Conservation (phyloP, 805 yeast species). For the Saccharomycopsis synnaedendra region DNA sequence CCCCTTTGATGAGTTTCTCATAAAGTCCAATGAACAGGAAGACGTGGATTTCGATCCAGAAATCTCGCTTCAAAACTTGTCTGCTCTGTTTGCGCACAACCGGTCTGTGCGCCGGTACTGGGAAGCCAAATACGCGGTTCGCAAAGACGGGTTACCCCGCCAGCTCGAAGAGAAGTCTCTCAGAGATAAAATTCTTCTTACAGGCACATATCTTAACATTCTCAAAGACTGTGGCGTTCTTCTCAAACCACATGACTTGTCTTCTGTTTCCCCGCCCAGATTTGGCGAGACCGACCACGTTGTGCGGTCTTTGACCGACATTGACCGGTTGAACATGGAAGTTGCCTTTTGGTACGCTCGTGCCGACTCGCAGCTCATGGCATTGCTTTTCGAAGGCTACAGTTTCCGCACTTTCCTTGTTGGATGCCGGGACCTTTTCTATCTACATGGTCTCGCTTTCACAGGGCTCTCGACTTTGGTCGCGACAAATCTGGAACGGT, state of each 20-base stretch:
- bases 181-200: slow-evolving; percentile 56
- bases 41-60: slow-evolving; percentile 2
- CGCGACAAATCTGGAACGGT: neutral
- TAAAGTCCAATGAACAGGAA: slow-evolving; percentile 28
- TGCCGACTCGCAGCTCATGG: slow-evolving; percentile 53
- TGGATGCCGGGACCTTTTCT: slow-evolving; percentile 44
- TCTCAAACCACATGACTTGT: slow-evolving; percentile 22
- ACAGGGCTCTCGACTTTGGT: slow-evolving; percentile 19
- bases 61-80: neutral
- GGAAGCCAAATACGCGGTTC: slow-evolving; percentile 63
- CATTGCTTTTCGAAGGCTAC: slow-evolving; percentile 51
- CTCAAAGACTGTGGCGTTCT: slow-evolving; percentile 47
- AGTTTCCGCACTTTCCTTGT: slow-evolving; percentile 35
- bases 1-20: slow-evolving; percentile 71
- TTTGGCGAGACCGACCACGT: slow-evolving; percentile 8
- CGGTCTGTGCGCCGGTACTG: slow-evolving; percentile 43
- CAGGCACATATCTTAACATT: slow-evolving; percentile 80
- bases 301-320: slow-evolving; percentile 21
- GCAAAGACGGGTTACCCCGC: slow-evolving; percentile 63
- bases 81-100: neutral
- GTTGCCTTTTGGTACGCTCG: slow-evolving; percentile 51
- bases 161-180: slow-evolving; percentile 44
- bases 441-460: slow-evolving; percentile 40
- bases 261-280: neutral
- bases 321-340: slow-evolving; percentile 34